Base-by-base conservation (phyloP, 192 early-diverging fungal genomes). In the Phycomyces nitens region DNA sequence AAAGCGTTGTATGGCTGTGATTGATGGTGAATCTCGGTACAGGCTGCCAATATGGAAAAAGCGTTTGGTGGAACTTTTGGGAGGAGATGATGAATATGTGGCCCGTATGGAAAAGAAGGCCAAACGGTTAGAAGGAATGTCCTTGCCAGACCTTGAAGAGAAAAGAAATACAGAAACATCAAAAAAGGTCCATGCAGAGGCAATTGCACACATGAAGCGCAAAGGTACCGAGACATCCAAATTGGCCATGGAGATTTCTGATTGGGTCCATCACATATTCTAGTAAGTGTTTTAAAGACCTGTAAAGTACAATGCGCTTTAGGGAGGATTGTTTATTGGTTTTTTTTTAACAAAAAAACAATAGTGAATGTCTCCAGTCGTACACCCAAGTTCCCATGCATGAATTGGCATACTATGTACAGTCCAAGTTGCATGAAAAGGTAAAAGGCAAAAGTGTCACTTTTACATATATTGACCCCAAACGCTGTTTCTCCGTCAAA, bases 341-440 rank as follows among this genome's bases (percentile, higher is more conserved):
- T n/a, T n/a, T n/a, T n/a, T n/a, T n/a, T n/a, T n/a, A n/a, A n/a
- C 29, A 34, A 5, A 7, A 5, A 34, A 34, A 34, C 7, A 5
- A 29, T 52, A 83, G 81, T 9, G 62, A 68, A 20, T 70, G 73
- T 18, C 69, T 92, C 5, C 66, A 53, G 29, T 80, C 84, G 16
- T 89, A 94, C 67, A 84, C 77, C 16, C 70, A 51, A 6, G 70
- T 83, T 16, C 86, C 91, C 2, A 70, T 93, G 26, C 73, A 91
- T 55, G 93, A 98, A 68, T 50, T 94, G 6, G 80, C 90, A n/a
- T 95, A 94, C 68, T 92, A 90, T 65, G 73, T 77, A 1, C 81
- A 88, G 62, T 79, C 82, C 24, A 78, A 76, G n/a, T 77, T 90
- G 9, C 81, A 92, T 53, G 83, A 90, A 74, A 88, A 86, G 77